Evolutionary conservation across 2,329 filamentous ascomycete genomes (phyloP).

Genomic region (Diaporthe nobilis): DNA sequence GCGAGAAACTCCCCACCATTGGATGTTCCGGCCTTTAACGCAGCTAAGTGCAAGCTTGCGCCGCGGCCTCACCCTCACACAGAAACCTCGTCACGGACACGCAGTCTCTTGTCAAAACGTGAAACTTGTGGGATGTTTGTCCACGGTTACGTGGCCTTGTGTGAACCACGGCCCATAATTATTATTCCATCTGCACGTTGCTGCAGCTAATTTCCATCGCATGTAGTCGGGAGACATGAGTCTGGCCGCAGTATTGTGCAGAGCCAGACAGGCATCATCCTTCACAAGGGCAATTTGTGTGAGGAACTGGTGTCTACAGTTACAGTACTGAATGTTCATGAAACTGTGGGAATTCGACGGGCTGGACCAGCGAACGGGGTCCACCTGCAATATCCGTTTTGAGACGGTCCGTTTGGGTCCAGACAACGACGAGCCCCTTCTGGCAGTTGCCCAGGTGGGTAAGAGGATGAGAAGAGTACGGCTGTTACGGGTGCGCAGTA

Average conservation of each 20-base stretch:
- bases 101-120: constrained; percentile 34
- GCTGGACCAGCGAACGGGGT: neutral
- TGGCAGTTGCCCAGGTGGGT: neutral
- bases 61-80: constrained; percentile 9
- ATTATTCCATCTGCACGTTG: constrained; percentile 1
- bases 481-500: neutral
- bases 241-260: constrained; percentile 22
- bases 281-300: constrained; percentile 9
- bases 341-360: constrained; percentile 20
- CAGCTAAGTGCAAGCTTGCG: neutral
- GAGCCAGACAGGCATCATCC: constrained; percentile 39
- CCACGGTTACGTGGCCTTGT: constrained; percentile 27
- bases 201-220: neutral
- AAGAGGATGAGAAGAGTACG: neutral
- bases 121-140: constrained; percentile 36
- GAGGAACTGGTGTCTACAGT: constrained; percentile 24
- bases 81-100: constrained; percentile 21
- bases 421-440: constrained; percentile 7
- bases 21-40: neutral
- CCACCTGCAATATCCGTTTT: constrained; percentile 25
- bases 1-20: neutral
- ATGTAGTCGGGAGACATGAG: constrained; percentile 13
- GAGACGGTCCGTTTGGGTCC: constrained; percentile 22
- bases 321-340: constrained; percentile 14
- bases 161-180: constrained; percentile 20